phyloP scores from a whole-genome alignment of 1,284 basidiomycete species.

The Puccinia horiana region DNA sequence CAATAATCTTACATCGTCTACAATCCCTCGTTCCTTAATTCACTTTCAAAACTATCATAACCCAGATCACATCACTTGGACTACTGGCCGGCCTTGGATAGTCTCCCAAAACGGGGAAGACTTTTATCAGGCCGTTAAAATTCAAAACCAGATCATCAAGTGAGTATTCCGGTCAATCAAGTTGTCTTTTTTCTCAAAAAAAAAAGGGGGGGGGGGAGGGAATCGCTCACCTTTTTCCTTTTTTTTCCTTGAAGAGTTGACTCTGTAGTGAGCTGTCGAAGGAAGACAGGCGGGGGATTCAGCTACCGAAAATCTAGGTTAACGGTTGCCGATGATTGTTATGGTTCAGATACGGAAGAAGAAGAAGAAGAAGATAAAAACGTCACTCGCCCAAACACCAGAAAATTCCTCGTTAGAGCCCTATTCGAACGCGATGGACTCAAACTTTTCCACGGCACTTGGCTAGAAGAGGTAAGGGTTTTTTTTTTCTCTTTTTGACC shows the following conservation, averaged over 20 bases:
- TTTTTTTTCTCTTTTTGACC: neutral
- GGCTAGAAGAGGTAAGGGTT: neutral
- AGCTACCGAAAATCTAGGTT: constrained; percentile 24
- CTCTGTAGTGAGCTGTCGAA: neutral
- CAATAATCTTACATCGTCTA: neutral
- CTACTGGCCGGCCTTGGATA: neutral
- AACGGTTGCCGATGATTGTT: neutral
- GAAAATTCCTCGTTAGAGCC: constrained; percentile 6
- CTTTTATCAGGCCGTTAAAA: constrained; percentile 16
- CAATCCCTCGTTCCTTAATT: neutral
- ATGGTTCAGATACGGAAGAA: constrained; percentile 32
- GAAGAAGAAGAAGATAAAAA: constrained; percentile 5
- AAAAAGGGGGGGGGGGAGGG: too few species aligned
- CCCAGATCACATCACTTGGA: neutral
- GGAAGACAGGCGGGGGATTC: constrained; percentile 7
- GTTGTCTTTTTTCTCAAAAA: neutral
- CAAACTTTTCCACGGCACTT: constrained; percentile 33
- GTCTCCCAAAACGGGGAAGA: constrained; percentile 35
- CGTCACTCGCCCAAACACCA: neutral
- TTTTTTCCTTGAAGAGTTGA: neutral
- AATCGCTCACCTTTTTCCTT: neutral
- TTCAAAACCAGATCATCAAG: constrained; percentile 12
- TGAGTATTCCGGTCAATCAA: neutral
- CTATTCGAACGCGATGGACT: constrained; percentile 14
- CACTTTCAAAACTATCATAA: neutral